Evolutionary conservation across 257 asterid genomes (phyloP).

Genomic region (Prunella vulgaris): DNA sequence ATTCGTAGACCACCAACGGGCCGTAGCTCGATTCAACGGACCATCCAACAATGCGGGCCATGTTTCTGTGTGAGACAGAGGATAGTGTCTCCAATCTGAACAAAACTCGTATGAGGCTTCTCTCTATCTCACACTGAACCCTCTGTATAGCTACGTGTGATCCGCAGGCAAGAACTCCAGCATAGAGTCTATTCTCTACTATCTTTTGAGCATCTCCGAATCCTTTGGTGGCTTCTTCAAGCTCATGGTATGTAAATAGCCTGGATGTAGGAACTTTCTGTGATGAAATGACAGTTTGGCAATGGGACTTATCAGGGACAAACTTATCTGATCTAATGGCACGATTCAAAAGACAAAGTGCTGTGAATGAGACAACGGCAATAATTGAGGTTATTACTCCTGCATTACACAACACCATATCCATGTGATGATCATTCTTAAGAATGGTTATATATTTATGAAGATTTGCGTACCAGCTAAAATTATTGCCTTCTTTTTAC

Average conservation of each 20-base stretch:
- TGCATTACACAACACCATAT: constrained; percentile 27
- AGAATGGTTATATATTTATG: too few relatives aligned
- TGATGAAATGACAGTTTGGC: constrained; percentile 26
- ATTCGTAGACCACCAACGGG: constrained; percentile 44
- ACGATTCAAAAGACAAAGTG: constrained; percentile 42
- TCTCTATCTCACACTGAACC: constrained; percentile 35
- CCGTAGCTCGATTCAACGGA: constrained; percentile 39
- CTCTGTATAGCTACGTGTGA: constrained; percentile 45
- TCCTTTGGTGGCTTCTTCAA: constrained; percentile 61
- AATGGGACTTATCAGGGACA: constrained; percentile 25
- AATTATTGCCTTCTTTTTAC: constrained; percentile 37
- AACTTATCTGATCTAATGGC: constrained; percentile 33
- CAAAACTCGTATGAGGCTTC: constrained; percentile 31
- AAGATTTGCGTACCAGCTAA: constrained; percentile 42
- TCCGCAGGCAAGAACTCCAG: constrained; percentile 43
- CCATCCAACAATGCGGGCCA: constrained; percentile 59
- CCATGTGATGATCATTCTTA: too few relatives aligned
- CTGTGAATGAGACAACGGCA: constrained; percentile 38
- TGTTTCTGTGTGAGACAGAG: constrained; percentile 45
- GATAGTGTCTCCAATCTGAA: constrained; percentile 44
- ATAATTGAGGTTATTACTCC: constrained; percentile 48
- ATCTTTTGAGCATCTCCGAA: constrained; percentile 43
- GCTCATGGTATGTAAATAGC: constrained; percentile 52
- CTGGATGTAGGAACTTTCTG: constrained; percentile 31
- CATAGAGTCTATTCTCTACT: constrained; percentile 34